A percentile compares a stretch with the other conserved stretches of the same genome.
Evolutionary conservation across 257 asterid species (phyloP).

Genomic region (Asclepias syriaca): DNA sequence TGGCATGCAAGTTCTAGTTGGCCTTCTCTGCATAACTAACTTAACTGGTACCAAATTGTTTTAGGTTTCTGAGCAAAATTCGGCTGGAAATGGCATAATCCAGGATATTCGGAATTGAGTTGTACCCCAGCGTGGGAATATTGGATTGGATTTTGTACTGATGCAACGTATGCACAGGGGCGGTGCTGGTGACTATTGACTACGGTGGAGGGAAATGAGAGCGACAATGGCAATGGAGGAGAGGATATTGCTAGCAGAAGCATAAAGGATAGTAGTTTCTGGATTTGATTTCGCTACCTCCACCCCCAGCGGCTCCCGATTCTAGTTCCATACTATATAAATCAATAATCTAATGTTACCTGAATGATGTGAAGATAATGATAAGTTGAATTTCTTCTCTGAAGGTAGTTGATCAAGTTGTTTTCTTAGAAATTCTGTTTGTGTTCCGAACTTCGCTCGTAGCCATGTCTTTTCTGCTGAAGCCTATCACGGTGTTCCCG

Average conservation of each 20-base stretch:
- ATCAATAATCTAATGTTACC: too few species aligned
- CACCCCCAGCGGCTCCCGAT: too few species aligned
- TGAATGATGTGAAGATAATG: too few species aligned
- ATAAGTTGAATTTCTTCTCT: too few species aligned
- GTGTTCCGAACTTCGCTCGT: too few species aligned
- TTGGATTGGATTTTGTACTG: conserved; percentile 20
- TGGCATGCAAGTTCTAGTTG: conserved; percentile 61
- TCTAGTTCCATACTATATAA: too few species aligned
- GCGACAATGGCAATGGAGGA: conserved; percentile 4
- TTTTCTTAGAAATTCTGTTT: too few species aligned
- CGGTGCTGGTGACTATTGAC: background rate
- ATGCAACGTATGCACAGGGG: background rate
- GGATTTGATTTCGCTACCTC: too few species aligned
- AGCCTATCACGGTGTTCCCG: too few species aligned
- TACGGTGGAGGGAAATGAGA: background rate
- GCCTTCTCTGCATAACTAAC: conserved; percentile 68
- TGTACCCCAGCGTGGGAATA: conserved; percentile 24
- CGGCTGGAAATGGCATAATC: conserved; percentile 5
- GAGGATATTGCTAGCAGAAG: background rate
- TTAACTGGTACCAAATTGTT: conserved; percentile 74
- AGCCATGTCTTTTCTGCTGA: too few species aligned
- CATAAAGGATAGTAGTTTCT: background rate
- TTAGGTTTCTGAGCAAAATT: conserved; percentile 32
- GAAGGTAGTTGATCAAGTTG: too few species aligned
- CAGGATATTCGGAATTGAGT: conserved; percentile 20